Base-by-base conservation (phyloP, 1,284 basidiomycete species). In the Blastosporella zonata region DNA sequence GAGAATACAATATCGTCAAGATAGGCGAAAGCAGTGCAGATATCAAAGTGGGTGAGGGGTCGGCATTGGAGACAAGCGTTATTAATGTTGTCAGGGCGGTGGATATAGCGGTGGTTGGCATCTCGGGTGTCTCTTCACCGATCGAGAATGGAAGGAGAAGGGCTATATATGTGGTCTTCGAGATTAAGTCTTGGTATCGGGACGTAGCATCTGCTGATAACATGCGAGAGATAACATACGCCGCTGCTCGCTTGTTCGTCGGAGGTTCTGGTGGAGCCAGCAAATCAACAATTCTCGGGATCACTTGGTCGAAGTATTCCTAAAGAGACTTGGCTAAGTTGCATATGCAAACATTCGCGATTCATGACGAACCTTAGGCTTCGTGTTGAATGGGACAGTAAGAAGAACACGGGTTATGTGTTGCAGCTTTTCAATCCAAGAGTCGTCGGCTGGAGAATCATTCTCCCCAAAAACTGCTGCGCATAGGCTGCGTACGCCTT, bases 21-120 rank as follows among this genome's bases (percentile, higher is more conserved):
- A 93, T 79, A 0, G 90, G 87, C 2, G 82, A 80, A 12, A 94
- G 65, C 5, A 93, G 59, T 12, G 69, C 66, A 0, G 82, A 75
- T 38, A 90, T 76, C 31, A 90, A 74, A 2, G 69, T 65, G 0
- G 89, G 85, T 1, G 87, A 84, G 2, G 90, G 90, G 53, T 93
- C 90, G 4, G 84, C 81, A 55, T 91, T 88, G 5, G 81, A 74
- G 2, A 92, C 65, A 20, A 92, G 69, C 1, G 69, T 73, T 46
- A 80, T 69, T 6, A 89, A 61, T 1, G 64, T 74, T 6, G 67
- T 64, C 18, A 88, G 62, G 1, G 78, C 71, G 8, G 63, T 63
- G 2, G 69, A 61, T 15, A 77, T 66, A 62, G 59, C 48, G 39
- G 58, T 9, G n/a, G 17, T 23, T 29, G 20, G 38, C n/a, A 39